These are phyloP conservation scores for Platanthera guangdongensis DNA, from an alignment of 106 monocot genomes.

Conservation along the genomic window DNA sequence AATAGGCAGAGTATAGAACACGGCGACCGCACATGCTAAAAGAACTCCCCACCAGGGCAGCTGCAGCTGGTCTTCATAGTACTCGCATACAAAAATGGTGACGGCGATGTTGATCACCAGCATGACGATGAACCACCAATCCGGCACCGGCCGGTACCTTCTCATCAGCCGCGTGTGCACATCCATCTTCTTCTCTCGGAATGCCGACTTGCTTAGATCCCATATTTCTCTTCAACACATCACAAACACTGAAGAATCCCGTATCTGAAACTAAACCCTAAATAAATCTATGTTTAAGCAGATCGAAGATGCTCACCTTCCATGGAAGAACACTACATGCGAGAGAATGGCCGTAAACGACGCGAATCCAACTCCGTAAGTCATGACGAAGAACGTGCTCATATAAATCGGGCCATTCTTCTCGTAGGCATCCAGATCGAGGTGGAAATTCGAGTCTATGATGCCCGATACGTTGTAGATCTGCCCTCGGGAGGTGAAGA, in stretches of 20 bases:
- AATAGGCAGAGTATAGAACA: slow-evolving; percentile 27
- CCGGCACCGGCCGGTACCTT: slow-evolving; percentile 69
- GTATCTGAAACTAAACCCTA: neutral
- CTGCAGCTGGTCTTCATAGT: slow-evolving; percentile 84
- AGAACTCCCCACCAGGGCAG: slow-evolving; percentile 95
- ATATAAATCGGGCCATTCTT: slow-evolving; percentile 60
- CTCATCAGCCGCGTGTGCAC: slow-evolving; percentile 91
- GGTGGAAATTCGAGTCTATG: slow-evolving; percentile 47
- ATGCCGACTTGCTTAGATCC: slow-evolving; percentile 66
- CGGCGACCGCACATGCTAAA: slow-evolving; percentile 21
- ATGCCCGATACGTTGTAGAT: slow-evolving; percentile 62
- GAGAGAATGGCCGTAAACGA: slow-evolving; percentile 59
- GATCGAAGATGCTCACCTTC: slow-evolving; percentile 35
- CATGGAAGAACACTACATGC: slow-evolving; percentile 80
- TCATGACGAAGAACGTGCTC: slow-evolving; percentile 70
- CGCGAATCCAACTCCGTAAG: slow-evolving; percentile 80
- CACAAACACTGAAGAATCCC: neutral
- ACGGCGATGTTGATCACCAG: slow-evolving; percentile 58
- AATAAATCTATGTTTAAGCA: neutral
- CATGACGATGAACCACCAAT: slow-evolving; percentile 84
- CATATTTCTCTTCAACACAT: slow-evolving; percentile 49
- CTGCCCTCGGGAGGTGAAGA: slow-evolving; percentile 47
- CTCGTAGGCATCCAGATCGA: slow-evolving; percentile 63
- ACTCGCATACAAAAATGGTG: slow-evolving; percentile 62
- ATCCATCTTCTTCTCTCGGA: slow-evolving; percentile 65